A percentile compares a stretch with the other conserved stretches of the same genome.
phyloP scores from a whole-genome alignment of 2,329 filamentous ascomycete genomes.

The Trichophyton mentagrophytes region DNA sequence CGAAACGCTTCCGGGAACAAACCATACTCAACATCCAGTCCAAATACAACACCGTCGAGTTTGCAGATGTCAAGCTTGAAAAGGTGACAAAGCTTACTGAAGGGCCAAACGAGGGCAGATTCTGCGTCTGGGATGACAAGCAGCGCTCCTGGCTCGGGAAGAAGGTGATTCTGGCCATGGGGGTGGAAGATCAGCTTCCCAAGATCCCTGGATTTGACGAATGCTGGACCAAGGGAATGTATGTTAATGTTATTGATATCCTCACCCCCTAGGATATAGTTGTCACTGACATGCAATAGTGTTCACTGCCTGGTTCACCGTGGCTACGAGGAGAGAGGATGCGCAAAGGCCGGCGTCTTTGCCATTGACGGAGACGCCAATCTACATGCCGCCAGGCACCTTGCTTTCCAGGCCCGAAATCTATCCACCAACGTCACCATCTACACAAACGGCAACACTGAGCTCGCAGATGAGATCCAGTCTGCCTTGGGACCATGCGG shows the following conservation, averaged over 20 bases:
- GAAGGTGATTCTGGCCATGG: conserved; percentile 45
- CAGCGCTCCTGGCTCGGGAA: conserved; percentile 36
- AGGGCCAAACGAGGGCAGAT: conserved; percentile 14
- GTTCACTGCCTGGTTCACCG: conserved; percentile 51
- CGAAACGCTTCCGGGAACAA: conserved; percentile 22
- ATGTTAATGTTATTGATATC: conserved; percentile 10
- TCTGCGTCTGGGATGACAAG: conserved; percentile 30
- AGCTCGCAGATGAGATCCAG: conserved; percentile 15
- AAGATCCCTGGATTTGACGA: conserved; percentile 43
- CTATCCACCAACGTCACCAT: conserved; percentile 36
- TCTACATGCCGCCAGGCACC: conserved; percentile 25
- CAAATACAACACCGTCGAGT: conserved; percentile 26
- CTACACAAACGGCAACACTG: conserved; percentile 39
- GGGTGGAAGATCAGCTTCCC: conserved; percentile 40
- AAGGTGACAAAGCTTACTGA: conserved; percentile 12
- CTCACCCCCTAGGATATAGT: not conserved
- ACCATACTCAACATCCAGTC: conserved; percentile 24
- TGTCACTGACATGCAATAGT: conserved; percentile 17
- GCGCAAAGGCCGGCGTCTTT: conserved; percentile 36
- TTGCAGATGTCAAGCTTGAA: conserved; percentile 10
- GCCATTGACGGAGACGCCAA: conserved; percentile 27
- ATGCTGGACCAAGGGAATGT: conserved; percentile 44
- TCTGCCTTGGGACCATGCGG: not conserved
- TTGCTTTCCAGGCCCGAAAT: conserved; percentile 34
- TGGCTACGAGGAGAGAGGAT: conserved; percentile 45